A percentile compares a stretch with the other conserved stretches of the same genome.
These are phyloP conservation scores for Geotrichum restrictum DNA, from an alignment of 1,139 yeast species.

Conservation along the genomic window DNA sequence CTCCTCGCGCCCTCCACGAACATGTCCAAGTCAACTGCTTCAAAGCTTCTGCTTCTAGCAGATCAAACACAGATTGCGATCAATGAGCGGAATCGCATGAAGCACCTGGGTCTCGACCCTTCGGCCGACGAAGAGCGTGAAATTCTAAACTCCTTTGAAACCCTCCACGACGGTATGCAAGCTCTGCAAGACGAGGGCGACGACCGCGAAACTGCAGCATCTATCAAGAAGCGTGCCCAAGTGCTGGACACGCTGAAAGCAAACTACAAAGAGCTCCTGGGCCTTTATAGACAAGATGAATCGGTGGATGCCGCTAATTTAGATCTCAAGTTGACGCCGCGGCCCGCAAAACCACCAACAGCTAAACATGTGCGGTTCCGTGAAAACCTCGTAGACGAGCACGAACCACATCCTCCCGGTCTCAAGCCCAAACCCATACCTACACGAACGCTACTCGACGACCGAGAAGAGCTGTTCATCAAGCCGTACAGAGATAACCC, in stretches of 20 bases:
- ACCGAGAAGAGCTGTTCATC: slow-evolving; percentile 30
- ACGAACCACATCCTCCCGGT: slow-evolving; percentile 22
- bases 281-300: slow-evolving; percentile 7
- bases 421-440: slow-evolving; percentile 25
- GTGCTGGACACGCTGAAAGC: slow-evolving; percentile 6
- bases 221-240: slow-evolving; percentile 10
- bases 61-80: slow-evolving; percentile 45
- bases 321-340: slow-evolving; percentile 2
- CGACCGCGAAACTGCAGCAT: slow-evolving; percentile 4
- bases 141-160: slow-evolving; percentile 44
- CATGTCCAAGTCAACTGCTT: no score
- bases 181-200: slow-evolving; percentile 32
- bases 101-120: slow-evolving; percentile 47
- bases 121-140: slow-evolving; percentile 54
- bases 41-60: slow-evolving; percentile 31
- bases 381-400: slow-evolving; percentile 41
- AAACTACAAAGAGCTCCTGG: slow-evolving; percentile 12
- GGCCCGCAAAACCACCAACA: slow-evolving; percentile 7
- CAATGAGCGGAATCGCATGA: slow-evolving; percentile 52
- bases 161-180: slow-evolving; percentile 39
- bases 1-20: no score
- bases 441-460: slow-evolving; percentile 23
- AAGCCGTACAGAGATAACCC: slow-evolving; percentile 49
- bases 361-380: slow-evolving; percentile 54
- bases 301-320: background rate